phyloP scores from a whole-genome alignment of 148 eudicot species.

The Dianthus caryophyllus region DNA sequence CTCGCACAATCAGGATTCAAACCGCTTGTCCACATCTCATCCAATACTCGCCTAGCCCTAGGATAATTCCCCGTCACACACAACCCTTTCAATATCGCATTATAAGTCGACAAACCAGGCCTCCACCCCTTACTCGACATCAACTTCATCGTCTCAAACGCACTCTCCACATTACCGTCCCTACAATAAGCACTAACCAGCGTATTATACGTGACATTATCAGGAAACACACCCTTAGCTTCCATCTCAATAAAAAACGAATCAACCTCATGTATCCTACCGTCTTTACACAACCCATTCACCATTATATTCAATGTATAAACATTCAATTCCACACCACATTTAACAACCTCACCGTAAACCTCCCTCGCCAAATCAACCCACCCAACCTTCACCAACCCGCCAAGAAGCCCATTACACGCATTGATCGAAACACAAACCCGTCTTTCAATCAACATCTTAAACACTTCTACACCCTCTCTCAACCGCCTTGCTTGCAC shows the following conservation, averaged over 20 bases:
- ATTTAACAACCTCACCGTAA: slow-evolving; percentile 34
- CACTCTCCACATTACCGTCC: slow-evolving; percentile 54
- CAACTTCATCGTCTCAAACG: slow-evolving; percentile 42
- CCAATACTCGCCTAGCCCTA: slow-evolving; percentile 53
- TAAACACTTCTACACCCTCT: slow-evolving; percentile 64
- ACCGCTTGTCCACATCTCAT: slow-evolving; percentile 55
- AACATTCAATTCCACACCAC: slow-evolving; percentile 43
- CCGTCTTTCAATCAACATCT: slow-evolving; percentile 35
- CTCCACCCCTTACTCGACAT: slow-evolving; percentile 56
- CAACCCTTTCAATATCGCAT: slow-evolving; percentile 57
- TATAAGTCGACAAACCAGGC: slow-evolving; percentile 48
- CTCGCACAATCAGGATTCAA: slow-evolving; percentile 54
- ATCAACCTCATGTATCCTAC: slow-evolving; percentile 36
- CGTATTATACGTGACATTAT: slow-evolving; percentile 75
- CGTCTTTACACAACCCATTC: slow-evolving; percentile 71
- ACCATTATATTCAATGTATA: slow-evolving; percentile 83
- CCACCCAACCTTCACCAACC: slow-evolving; percentile 82
- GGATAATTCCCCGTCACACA: slow-evolving; percentile 47
- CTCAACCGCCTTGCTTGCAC: slow-evolving; percentile 85
- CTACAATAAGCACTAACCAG: slow-evolving; percentile 55
- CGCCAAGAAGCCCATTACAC: slow-evolving; percentile 77
- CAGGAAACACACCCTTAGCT: slow-evolving; percentile 56
- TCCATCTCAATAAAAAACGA: slow-evolving; percentile 56
- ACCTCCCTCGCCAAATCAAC: slow-evolving; percentile 69
- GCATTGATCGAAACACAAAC: slow-evolving; percentile 65